Evolutionary conservation across 345 rosid species (phyloP).

Genomic region (Boechera divaricarpa): DNA sequence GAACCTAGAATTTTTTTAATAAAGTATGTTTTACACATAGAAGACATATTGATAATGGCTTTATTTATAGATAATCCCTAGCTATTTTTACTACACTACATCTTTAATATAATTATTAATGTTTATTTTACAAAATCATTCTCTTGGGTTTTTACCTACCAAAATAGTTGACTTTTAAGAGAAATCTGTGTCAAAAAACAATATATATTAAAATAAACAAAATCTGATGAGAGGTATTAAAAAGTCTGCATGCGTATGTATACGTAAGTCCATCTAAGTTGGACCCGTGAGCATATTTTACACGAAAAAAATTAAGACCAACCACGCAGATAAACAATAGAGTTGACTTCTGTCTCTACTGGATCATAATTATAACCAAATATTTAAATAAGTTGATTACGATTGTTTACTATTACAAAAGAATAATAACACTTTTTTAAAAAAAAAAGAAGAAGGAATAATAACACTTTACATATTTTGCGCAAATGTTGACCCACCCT

Average conservation of each 20-base stretch:
- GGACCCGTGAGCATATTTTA: slow-evolving; percentile 32
- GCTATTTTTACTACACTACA: slow-evolving; percentile 11
- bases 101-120: slow-evolving; percentile 1
- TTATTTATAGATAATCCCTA: not conserved
- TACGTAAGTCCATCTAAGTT: slow-evolving; percentile 25
- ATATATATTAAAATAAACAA: not conserved
- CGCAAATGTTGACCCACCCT: slow-evolving; percentile 13
- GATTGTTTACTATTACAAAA: slow-evolving; percentile 17
- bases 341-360: slow-evolving; percentile 33
- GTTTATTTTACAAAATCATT: not conserved
- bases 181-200: not conserved
- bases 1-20: not conserved
- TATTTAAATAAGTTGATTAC: slow-evolving; percentile 27
- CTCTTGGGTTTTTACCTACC: slow-evolving; percentile 15
- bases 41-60: slow-evolving; percentile 1
- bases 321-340: slow-evolving; percentile 12
- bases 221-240: slow-evolving; percentile 10
- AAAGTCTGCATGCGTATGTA: slow-evolving; percentile 25
- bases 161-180: not conserved
- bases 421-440: slow-evolving; percentile 22
- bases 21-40: not conserved
- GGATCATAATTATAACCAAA: slow-evolving; percentile 21
- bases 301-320: slow-evolving; percentile 7
- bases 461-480: not conserved
- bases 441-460: not conserved